Evolutionary conservation across 208 protist species (phyloP).

Genomic region (Crithidia brevicula): DNA sequence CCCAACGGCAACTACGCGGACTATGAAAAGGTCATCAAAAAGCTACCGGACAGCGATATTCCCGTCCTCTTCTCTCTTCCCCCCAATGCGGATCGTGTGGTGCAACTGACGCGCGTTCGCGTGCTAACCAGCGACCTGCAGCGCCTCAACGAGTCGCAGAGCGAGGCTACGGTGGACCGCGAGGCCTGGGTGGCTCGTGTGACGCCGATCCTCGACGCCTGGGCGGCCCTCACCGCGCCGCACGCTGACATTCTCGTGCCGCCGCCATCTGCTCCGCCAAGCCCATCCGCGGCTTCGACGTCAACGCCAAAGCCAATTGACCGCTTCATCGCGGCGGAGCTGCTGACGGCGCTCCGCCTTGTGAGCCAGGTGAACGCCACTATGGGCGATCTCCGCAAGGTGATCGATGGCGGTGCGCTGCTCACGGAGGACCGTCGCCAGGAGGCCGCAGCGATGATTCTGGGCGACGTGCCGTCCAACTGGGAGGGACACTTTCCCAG

Average conservation of each 20-base stretch:
- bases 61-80: slow-evolving; percentile 94
- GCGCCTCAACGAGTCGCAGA: slow-evolving; percentile 70
- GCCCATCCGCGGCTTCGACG: slow-evolving; percentile 3
- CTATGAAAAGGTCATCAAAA: slow-evolving; percentile 77
- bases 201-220: slow-evolving; percentile 85
- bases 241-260: slow-evolving; percentile 66
- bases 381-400: slow-evolving; percentile 82
- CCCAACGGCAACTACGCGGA: slow-evolving; percentile 73
- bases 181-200: slow-evolving; percentile 89
- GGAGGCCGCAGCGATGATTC: slow-evolving; percentile 83
- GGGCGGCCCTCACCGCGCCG: slow-evolving; percentile 72
- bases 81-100: slow-evolving; percentile 93
- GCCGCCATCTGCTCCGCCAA: slow-evolving; percentile 20
- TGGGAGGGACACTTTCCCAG: slow-evolving; percentile 94
- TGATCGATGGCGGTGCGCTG: slow-evolving; percentile 89
- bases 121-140: slow-evolving; percentile 84
- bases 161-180: slow-evolving; percentile 71
- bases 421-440: slow-evolving; percentile 80
- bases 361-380: slow-evolving; percentile 77
- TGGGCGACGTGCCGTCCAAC: slow-evolving; percentile 76
- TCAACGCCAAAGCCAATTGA: slow-evolving; percentile 76
- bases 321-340: slow-evolving; percentile 91
- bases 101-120: slow-evolving; percentile 83
- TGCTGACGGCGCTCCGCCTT: slow-evolving; percentile 66
- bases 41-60: slow-evolving; percentile 92